Evolutionary conservation across 2,329 filamentous ascomycete genomes (phyloP).

Genomic region (Colletotrichum navitas): DNA sequence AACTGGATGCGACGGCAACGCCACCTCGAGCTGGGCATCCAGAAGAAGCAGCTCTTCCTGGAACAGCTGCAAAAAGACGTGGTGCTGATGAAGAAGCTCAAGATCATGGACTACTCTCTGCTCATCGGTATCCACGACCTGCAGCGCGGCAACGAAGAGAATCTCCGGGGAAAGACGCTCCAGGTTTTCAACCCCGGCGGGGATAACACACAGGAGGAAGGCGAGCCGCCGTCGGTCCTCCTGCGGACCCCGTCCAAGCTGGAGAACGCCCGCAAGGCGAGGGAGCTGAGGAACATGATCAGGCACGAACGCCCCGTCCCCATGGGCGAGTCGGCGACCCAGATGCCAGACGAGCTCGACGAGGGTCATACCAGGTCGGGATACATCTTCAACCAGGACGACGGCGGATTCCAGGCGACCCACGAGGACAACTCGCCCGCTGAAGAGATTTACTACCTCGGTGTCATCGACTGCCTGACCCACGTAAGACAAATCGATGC

Average conservation of each 20-base stretch:
- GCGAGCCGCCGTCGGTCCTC: slow-evolving; percentile 72
- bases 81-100: slow-evolving; percentile 83
- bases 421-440: slow-evolving; percentile 88
- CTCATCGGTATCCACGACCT: slow-evolving; percentile 95
- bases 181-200: slow-evolving; percentile 94
- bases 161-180: slow-evolving; percentile 87
- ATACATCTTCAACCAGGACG: slow-evolving; percentile 92
- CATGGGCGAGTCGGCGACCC: slow-evolving; percentile 83
- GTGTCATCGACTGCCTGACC: slow-evolving; percentile 97
- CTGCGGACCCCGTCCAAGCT: slow-evolving; percentile 93
- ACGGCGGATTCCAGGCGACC: slow-evolving; percentile 92
- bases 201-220: slow-evolving; percentile 70
- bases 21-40: slow-evolving; percentile 87
- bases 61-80: slow-evolving; percentile 92
- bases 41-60: slow-evolving; percentile 89
- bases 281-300: slow-evolving; percentile 91
- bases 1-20: slow-evolving; percentile 93
- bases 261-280: slow-evolving; percentile 90
- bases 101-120: slow-evolving; percentile 99
- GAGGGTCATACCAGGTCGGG: slow-evolving; percentile 77
- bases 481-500: slow-evolving; percentile 74
- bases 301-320: slow-evolving; percentile 94
- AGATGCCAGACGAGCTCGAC: slow-evolving; percentile 91
- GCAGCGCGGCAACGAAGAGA: slow-evolving; percentile 92
- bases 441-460: slow-evolving; percentile 97